Percentiles rank a stretch among this genome's conserved stretches.
Evolutionary conservation across 1,284 basidiomycete genomes (phyloP).

Genomic region (Apiotrichum mycotoxinovorans): DNA sequence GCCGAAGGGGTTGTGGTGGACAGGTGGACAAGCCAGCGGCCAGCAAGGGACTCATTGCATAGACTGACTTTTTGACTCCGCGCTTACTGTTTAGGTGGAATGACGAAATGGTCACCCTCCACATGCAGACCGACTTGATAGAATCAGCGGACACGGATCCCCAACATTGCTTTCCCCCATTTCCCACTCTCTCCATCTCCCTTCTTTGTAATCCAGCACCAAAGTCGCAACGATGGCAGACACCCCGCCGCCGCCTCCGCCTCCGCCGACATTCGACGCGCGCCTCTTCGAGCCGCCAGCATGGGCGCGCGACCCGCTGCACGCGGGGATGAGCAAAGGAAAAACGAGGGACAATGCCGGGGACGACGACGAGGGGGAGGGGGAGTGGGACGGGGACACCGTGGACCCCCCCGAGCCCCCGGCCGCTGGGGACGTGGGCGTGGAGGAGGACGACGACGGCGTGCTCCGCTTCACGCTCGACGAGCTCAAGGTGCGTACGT

Average conservation of each 20-base stretch:
- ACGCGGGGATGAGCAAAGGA: not conserved
- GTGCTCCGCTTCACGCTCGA: constrained; percentile 18
- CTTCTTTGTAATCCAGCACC: no score
- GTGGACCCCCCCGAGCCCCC: constrained; percentile 14
- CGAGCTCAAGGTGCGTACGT: constrained; percentile 29
- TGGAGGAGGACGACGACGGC: constrained; percentile 29
- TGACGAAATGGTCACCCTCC: no score
- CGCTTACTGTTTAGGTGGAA: no score
- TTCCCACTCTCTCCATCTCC: no score
- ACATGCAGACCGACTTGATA: no score
- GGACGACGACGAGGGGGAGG: constrained; percentile 1
- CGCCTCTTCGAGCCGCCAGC: constrained; percentile 33
- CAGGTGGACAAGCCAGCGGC: no score
- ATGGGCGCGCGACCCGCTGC: constrained; percentile 26
- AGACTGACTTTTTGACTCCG: no score
- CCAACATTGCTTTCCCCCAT: no score
- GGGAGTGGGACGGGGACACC: constrained; percentile 14
- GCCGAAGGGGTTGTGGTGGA: no score
- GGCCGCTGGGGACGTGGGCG: constrained; percentile 35
- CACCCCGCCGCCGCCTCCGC: not conserved
- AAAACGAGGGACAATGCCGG: not conserved
- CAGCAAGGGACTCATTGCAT: no score
- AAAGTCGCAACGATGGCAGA: not conserved
- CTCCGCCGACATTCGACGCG: constrained; percentile 26
- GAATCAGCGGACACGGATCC: no score